Evolutionary conservation across 2,329 filamentous ascomycete species (phyloP).

Genomic region (Colletotrichum higginsianum): DNA sequence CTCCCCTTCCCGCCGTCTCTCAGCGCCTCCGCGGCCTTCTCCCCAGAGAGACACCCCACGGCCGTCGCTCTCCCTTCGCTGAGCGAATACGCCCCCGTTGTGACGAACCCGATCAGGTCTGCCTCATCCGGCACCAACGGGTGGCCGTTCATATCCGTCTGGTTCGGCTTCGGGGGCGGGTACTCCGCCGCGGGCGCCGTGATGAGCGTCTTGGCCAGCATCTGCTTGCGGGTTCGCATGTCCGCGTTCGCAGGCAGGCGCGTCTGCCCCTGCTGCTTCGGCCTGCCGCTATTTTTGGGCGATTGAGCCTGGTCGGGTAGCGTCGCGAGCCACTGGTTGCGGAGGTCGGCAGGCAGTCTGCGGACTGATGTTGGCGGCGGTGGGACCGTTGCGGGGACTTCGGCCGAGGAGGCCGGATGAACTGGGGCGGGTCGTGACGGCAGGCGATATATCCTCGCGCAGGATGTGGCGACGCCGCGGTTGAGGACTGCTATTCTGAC

Average conservation of each 20-base stretch:
- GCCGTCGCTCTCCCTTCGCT: slow-evolving; percentile 82
- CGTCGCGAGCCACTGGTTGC: slow-evolving; percentile 80
- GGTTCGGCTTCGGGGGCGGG: slow-evolving; percentile 54
- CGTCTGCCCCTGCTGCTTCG: slow-evolving; percentile 45
- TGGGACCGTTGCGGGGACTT: slow-evolving; percentile 63
- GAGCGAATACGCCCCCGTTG: slow-evolving; percentile 87
- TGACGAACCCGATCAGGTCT: slow-evolving; percentile 92
- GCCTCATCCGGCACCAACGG: slow-evolving; percentile 79
- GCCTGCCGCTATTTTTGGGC: slow-evolving; percentile 41
- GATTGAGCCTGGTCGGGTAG: slow-evolving; percentile 49
- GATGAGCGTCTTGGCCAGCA: slow-evolving; percentile 65
- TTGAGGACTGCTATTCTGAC: slow-evolving; percentile 77
- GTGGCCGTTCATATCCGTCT: slow-evolving; percentile 63
- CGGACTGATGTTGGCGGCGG: slow-evolving; percentile 42
- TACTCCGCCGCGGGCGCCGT: slow-evolving; percentile 53
- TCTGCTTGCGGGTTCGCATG: slow-evolving; percentile 58
- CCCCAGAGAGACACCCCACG: slow-evolving; percentile 78
- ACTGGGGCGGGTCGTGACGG: slow-evolving; percentile 60
- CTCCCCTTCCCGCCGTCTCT: slow-evolving; percentile 43
- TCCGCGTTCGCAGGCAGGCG: slow-evolving; percentile 46
- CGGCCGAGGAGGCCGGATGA: slow-evolving; percentile 53
- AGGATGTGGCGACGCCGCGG: slow-evolving; percentile 78
- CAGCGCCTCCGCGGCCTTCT: slow-evolving; percentile 66
- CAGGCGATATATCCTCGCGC: slow-evolving; percentile 89
- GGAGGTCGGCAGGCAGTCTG: slow-evolving; percentile 65